Evolutionary conservation across 805 yeast genomes (phyloP).

Genomic region (Starmerella lactis-condensi): DNA sequence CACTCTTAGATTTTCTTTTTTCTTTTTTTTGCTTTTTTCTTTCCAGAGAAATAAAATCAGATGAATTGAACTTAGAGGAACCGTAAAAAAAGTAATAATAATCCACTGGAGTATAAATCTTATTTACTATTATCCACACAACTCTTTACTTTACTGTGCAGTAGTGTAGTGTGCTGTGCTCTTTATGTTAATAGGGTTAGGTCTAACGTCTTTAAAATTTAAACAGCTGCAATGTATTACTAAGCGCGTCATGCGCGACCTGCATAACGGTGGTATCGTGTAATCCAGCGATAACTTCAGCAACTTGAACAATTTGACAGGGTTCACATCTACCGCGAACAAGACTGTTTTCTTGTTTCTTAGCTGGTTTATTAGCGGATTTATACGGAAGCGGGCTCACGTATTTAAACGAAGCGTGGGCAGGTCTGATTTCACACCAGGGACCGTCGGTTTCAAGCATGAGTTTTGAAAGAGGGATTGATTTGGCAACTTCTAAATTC

Average conservation of each 20-base stretch:
- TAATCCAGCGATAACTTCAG: constrained; percentile 42
- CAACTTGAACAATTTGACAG: constrained; percentile 63
- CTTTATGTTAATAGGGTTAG: too few relatives aligned
- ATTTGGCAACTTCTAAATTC: constrained; percentile 44
- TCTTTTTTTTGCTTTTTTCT: too few relatives aligned
- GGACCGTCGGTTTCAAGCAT: constrained; percentile 94
- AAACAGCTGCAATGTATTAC: constrained; percentile 34
- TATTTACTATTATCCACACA: too few relatives aligned
- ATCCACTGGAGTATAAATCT: too few relatives aligned
- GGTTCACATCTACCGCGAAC: constrained; percentile 87
- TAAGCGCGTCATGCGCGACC: constrained; percentile 34
- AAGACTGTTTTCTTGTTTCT: constrained; percentile 29
- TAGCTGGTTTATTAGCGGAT: constrained; percentile 43
- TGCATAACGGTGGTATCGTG: constrained; percentile 27
- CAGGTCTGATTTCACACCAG: constrained; percentile 85
- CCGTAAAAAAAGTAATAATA: too few relatives aligned
- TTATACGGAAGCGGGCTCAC: constrained; percentile 34
- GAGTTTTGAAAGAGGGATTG: constrained; percentile 51
- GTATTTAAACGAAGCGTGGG: constrained; percentile 56
- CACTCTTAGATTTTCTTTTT: too few relatives aligned
- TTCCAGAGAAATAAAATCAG: too few relatives aligned
- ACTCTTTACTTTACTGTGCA: too few relatives aligned
- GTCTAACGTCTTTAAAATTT: constrained; percentile 15
- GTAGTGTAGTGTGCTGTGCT: too few relatives aligned
- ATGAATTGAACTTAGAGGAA: too few relatives aligned